Conservation (phyloP, 345 rosid genomes). For the Populus ilicifolia region DNA sequence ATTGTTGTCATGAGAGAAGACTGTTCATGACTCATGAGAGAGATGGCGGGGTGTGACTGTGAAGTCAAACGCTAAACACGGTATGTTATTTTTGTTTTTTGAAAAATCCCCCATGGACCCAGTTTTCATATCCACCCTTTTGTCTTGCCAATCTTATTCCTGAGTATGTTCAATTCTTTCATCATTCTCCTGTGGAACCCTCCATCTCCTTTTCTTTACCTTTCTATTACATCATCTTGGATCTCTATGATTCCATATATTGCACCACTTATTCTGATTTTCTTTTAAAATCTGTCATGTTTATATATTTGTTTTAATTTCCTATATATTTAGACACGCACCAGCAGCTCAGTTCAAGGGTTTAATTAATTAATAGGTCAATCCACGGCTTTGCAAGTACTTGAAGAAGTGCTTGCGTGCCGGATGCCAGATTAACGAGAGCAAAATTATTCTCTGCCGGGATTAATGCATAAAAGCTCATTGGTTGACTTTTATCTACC, state of each 20-base stretch:
- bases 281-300: background rate
- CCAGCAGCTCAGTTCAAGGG: background rate
- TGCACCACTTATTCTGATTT: background rate
- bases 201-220: slow-evolving; percentile 4
- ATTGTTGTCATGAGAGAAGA: background rate
- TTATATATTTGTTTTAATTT: background rate
- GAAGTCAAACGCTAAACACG: slow-evolving; percentile 34
- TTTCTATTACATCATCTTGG: slow-evolving; percentile 21
- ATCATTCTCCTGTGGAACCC: slow-evolving; percentile 63
- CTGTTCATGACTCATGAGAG: background rate
- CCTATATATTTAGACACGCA: background rate
- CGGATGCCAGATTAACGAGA: too few species aligned
- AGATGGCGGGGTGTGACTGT: background rate
- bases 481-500: too few species aligned
- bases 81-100: background rate
- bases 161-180: slow-evolving; percentile 54
- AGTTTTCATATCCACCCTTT: background rate
- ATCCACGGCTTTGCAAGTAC: too few species aligned
- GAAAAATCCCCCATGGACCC: background rate
- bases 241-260: background rate
- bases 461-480: too few species aligned
- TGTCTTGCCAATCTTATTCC: slow-evolving; percentile 15
- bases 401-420: too few species aligned
- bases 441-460: too few species aligned
- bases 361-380: too few species aligned